These are phyloP conservation scores for Tanacetum coccineum DNA, from an alignment of 129 eudicot species.

Conservation along the genomic window DNA sequence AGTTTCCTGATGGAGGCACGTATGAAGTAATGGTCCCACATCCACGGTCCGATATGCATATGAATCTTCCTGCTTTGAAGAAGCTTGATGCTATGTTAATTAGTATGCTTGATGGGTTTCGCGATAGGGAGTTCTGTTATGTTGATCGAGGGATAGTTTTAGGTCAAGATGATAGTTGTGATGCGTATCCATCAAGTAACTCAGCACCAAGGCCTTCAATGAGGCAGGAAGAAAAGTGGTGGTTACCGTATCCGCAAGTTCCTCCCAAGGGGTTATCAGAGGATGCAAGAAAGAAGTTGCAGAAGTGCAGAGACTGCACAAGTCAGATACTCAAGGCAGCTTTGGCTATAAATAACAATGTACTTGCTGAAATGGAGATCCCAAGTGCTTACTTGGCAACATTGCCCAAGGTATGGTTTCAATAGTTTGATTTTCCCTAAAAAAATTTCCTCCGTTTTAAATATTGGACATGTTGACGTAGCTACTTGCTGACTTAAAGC, in stretches of 20 bases:
- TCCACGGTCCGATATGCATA: constrained; percentile 74
- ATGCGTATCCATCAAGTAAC: constrained; percentile 35
- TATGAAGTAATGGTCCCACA: constrained; percentile 88
- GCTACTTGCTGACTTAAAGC: constrained; percentile 9
- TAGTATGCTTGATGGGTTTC: constrained; percentile 73
- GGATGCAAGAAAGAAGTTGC: constrained; percentile 74
- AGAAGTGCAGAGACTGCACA: constrained; percentile 85
- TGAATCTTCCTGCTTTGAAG: constrained; percentile 87
- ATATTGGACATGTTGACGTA: constrained; percentile 1
- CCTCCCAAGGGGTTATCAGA: constrained; percentile 81
- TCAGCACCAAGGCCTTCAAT: constrained; percentile 68
- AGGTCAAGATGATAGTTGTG: constrained; percentile 49
- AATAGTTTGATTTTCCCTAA: neutral
- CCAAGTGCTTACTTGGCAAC: constrained; percentile 75
- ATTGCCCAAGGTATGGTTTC: constrained; percentile 68
- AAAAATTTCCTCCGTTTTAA: neutral
- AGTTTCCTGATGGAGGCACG: constrained; percentile 75
- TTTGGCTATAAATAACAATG: constrained; percentile 79
- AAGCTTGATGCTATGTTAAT: constrained; percentile 85
- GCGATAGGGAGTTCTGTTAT: constrained; percentile 71
- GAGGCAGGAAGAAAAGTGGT: constrained; percentile 98
- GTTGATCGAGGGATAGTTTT: constrained; percentile 64
- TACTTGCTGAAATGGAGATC: constrained; percentile 90
- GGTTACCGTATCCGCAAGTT: constrained; percentile 95
- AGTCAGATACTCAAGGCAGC: constrained; percentile 97